Base-by-base conservation (phyloP, 768 basidiomycete species). In the Suillus lakei region DNA sequence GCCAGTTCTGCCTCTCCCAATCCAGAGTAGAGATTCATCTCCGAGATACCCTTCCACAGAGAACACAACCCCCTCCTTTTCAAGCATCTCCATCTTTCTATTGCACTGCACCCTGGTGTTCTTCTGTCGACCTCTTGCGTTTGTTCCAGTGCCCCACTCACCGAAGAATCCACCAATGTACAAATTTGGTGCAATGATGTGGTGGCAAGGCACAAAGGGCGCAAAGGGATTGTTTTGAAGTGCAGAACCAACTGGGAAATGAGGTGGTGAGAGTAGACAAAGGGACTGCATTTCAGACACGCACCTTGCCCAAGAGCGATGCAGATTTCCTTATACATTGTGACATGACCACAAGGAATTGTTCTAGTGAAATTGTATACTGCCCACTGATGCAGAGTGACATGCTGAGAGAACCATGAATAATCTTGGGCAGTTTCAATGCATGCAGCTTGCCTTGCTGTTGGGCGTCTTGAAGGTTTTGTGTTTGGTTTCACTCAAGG, bases 171-270 rank as follows among this genome's bases (percentile, higher is more conserved):
- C 90, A 3, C 89, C 90, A 15, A 91, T 79, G 62, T 81, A 88
- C 13, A 82, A 72, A 66, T 82, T 85, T 0, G 88, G 85, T 0
- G 89, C 87, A 16, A 91, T 84, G 61, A 92, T 83, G 39, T 90
- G 85, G 69, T 91, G 91, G 66, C 91, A 92, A 0, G 90, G 91
- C 5, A 91, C 81, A 64, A 79, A 82, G 0, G 90, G 90, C 5
- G 84, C 83, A 73, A 91, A 92, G 0, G 90, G 89, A 69, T 91
- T 91, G 59, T 79, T 81, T 48, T 86, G 80, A 32, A 91, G 75
- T 0, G 89, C 90, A 38, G 77, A 81, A 23, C 90, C 91, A n/a
- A 89, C 89, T 86, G 67, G n/a, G 18, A 62, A 36, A 26, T 30
- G 36, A 28, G 13, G 6, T 43, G 41, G 26, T 64, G 10, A 54